Evolutionary conservation across 345 rosid species (phyloP), one percentile per base, ranked within the genome.

Genomic region (Pistacia atlantica): DNA sequence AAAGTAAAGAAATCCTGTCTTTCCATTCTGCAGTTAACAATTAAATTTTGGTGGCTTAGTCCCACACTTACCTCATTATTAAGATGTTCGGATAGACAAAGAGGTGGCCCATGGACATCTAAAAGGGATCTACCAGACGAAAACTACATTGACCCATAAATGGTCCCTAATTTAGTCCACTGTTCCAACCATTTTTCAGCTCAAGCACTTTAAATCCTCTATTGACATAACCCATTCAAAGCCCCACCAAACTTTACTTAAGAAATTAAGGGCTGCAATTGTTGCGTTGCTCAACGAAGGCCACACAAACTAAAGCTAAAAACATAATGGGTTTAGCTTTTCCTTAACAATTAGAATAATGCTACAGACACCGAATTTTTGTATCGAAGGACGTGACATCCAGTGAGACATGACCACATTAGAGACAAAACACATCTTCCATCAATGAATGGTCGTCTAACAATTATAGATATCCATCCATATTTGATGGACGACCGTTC

Each of bases 211-310:
- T n/a, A 31, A 7, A 64, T 64, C 67, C 6, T 0, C 68, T 0
- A 8, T 0, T 3, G 10, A n/a, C 22, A 17, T 8, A 1, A 45
- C 22, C 28, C 10, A 3, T 38, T 38, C 33, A 11, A 14, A n/a
- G 10, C 31, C 38, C 20, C 5, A 7, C 58, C 20, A 49, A 49
- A 67, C 38, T 22, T 48, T 37, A 8, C 5, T 49, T 0, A 8
- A 1, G 69, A n/a, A 11, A 37, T 4, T 14, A 62, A 37, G 73
- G 17, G 22, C 35, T 56, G 33, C 64, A 56, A 11, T 71, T 71
- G 52, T 57, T 71, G 74, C 65, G 65, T 20, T 60, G 35, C 48
- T 37, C 33, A 38, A 71, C 4, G n/a, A 57, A 56, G 65, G 28
- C 74, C 2, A 1, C 12, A 33, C 51, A 28, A 56, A 17, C n/a